These are phyloP conservation scores for Talaromyces verruculosus DNA, from an alignment of 2,329 filamentous ascomycete genomes.

Conservation along the genomic window DNA sequence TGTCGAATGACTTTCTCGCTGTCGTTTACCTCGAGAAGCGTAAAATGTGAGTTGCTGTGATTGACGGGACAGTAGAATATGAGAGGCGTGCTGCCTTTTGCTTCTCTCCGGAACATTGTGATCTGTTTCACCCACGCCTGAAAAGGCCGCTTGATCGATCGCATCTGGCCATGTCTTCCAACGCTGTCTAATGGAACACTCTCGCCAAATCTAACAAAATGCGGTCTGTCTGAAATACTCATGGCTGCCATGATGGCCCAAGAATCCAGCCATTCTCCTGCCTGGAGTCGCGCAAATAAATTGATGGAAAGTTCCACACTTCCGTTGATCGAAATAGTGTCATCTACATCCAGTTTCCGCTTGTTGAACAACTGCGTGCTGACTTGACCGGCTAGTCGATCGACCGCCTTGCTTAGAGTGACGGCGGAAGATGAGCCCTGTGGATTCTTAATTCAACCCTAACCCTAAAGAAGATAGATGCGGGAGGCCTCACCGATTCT, in stretches of 20 bases:
- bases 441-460: no score
- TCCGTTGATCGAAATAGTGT: neutral
- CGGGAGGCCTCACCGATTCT: no score
- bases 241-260: conserved; percentile 1
- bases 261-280: neutral
- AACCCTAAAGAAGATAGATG: no score
- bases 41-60: conserved; percentile 24
- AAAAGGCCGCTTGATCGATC: neutral
- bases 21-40: conserved; percentile 31
- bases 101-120: neutral
- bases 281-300: neutral
- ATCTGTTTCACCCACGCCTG: neutral
- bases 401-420: neutral
- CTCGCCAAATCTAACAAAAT: neutral
- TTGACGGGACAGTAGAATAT: conserved; percentile 16
- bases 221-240: neutral
- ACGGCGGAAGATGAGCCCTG: neutral
- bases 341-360: neutral
- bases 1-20: conserved; percentile 27
- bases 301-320: neutral
- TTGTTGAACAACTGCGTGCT: no score
- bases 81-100: neutral
- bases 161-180: neutral
- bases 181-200: conserved; percentile 9
- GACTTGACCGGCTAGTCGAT: no score